Evolutionary conservation across 495 filamentous ascomycete species (phyloP), one percentile per base, ranked within the genome.

Genomic region (Penicillium silybi): DNA sequence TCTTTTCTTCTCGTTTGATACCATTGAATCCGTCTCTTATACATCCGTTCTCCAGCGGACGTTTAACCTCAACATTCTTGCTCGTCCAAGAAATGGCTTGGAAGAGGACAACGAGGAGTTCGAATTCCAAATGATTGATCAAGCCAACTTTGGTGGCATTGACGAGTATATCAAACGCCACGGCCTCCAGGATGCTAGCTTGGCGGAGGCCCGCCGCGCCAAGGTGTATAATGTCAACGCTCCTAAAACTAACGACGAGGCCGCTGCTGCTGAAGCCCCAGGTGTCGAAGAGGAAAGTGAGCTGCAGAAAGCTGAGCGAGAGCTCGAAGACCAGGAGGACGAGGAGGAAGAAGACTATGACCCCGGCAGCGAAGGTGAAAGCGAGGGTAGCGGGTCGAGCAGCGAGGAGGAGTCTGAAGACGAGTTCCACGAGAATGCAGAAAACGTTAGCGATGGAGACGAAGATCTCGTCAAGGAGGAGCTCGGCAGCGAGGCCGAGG

Each of bases 261-360:
- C 58, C 2, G 43, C 47, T 22, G 41, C 39, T 16, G 65, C 40
- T 2, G 73, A 66, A 22, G 76, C 57, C 1, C 72, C 64, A 25
- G 74, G 41, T 2, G 73, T 64, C 32, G 76, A 71, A 56, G 78
- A 61, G 46, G 74, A 77, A 54, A 79, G 76, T 29, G 81, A 83
- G 69, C 65, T 84, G 63, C 80, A 80, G 69, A 92, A 81, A 74
- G 90, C 80, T 19, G 82, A 85, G 74, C 82, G 77, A 61, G 79
- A 80, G 78, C 80, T 73, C 56, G 80, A 83, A 62, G 73, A 79
- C 45, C 63, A 75, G 56, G 83, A 88, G 63, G 90, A 95, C 50
- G 90, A 95, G 59, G 82, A 89, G 20, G 91, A 92, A 57, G 92
- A 95, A 66, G 92, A 95, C 55, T 93, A 92, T 67, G 85, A 92